Evolutionary conservation across 805 yeast genomes (phyloP).

Genomic region (Ogataea ganodermae): DNA sequence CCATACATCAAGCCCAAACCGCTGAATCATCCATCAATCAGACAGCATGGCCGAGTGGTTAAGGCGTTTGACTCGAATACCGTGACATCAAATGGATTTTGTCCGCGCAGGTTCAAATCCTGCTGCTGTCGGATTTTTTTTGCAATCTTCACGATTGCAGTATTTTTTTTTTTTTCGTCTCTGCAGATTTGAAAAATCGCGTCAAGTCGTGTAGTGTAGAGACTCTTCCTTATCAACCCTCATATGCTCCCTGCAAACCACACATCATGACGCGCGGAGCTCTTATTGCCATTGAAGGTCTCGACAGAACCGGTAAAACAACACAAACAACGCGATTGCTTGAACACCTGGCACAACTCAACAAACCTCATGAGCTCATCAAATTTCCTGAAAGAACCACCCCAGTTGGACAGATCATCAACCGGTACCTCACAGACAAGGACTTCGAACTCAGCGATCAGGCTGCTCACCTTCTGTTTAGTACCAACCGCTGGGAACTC

Average conservation of each 20-base stretch:
- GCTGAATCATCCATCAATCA: background rate
- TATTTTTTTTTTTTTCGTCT: constrained; percentile 1
- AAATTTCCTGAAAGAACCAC: constrained; percentile 92
- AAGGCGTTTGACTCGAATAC: constrained; percentile 41
- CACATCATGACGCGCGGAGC: constrained; percentile 53
- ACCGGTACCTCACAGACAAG: constrained; percentile 63
- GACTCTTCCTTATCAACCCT: no score
- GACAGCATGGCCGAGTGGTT: constrained; percentile 45
- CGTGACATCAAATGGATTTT: constrained; percentile 48
- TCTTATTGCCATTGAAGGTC: constrained; percentile 84
- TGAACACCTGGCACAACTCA: constrained; percentile 26
- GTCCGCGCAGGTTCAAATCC: constrained; percentile 70
- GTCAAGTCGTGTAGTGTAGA: background rate
- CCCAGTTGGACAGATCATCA: constrained; percentile 74
- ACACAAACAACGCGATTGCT: constrained; percentile 64
- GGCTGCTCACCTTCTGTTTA: constrained; percentile 82
- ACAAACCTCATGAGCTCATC: constrained; percentile 47
- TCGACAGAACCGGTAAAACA: constrained; percentile 93
- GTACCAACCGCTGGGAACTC: constrained; percentile 95
- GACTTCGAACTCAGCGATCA: constrained; percentile 62
- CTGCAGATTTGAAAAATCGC: background rate
- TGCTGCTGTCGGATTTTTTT: constrained; percentile 56
- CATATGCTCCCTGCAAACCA: background rate
- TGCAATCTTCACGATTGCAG: constrained; percentile 1
- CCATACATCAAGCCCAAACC: no score